Percentiles rank a stretch among this genome's conserved stretches.
These are phyloP conservation scores for Saccharomycopsis sp. DNA, from an alignment of 805 yeast species.

Conservation along the genomic window DNA sequence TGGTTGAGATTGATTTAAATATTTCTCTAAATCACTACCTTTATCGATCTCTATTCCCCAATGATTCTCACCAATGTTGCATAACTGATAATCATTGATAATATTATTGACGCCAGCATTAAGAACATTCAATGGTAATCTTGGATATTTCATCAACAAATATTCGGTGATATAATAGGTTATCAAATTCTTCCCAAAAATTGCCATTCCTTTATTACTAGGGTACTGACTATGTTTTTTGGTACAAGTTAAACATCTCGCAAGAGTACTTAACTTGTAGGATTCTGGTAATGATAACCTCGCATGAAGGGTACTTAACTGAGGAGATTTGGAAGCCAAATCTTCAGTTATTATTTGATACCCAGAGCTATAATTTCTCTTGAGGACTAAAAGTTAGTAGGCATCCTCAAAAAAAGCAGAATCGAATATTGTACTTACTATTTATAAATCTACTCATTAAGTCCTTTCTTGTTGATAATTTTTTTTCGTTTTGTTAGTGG, in stretches of 20 bases:
- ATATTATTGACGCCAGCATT: slow-evolving; percentile 71
- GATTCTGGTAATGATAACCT: slow-evolving; percentile 58
- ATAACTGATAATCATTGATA: slow-evolving; percentile 59
- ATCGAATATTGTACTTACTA: too few relatives aligned
- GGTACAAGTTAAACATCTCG: slow-evolving; percentile 69
- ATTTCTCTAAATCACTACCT: slow-evolving; percentile 55
- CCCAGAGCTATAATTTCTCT: slow-evolving; percentile 30
- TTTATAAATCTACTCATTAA: too few relatives aligned
- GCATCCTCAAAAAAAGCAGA: too few relatives aligned
- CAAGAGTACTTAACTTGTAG: slow-evolving; percentile 59
- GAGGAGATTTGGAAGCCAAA: slow-evolving; percentile 50
- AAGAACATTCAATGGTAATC: slow-evolving; percentile 77
- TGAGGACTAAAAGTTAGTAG: slow-evolving; percentile 34
- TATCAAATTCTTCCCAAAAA: slow-evolving; percentile 75
- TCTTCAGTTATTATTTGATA: slow-evolving; percentile 35
- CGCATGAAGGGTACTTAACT: slow-evolving; percentile 70
- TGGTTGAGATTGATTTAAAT: slow-evolving; percentile 60
- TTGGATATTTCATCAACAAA: slow-evolving; percentile 71
- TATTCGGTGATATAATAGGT: slow-evolving; percentile 71
- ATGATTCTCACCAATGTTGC: slow-evolving; percentile 50
- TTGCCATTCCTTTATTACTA: slow-evolving; percentile 71
- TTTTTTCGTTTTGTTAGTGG: too few relatives aligned
- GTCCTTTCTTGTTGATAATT: too few relatives aligned
- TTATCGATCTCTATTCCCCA: slow-evolving; percentile 90
- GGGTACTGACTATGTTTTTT: slow-evolving; percentile 41